phyloP scores from a whole-genome alignment of 768 basidiomycete genomes.

The Boletus sp. region DNA sequence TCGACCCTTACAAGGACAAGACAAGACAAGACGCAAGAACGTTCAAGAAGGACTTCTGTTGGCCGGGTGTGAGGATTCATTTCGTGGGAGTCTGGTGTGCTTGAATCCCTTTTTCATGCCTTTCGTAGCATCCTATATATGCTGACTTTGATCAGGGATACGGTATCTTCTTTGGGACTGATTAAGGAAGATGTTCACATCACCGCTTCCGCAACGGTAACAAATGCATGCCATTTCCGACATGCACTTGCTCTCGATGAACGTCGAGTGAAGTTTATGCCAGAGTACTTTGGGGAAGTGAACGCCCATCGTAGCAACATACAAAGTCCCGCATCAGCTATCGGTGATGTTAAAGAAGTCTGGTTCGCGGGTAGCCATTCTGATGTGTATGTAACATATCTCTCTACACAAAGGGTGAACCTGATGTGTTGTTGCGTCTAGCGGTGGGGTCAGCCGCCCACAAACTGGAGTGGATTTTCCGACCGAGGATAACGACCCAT shows the following conservation, averaged over 20 bases:
- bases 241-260: constrained; percentile 17
- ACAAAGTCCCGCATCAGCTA: neutral
- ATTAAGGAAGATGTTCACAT: constrained; percentile 1
- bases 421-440: neutral
- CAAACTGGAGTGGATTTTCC: no score
- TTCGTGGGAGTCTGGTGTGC: constrained; percentile 36
- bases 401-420: neutral
- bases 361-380: constrained; percentile 13
- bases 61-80: constrained; percentile 26
- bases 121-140: neutral
- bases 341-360: constrained; percentile 9
- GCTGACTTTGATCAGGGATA: constrained; percentile 6
- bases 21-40: neutral
- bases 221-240: constrained; percentile 14
- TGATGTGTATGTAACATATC: constrained; percentile 5
- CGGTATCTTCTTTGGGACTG: constrained; percentile 12
- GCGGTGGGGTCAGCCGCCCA: neutral
- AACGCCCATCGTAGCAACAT: neutral
- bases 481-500: neutral
- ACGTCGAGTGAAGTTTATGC: constrained; percentile 14
- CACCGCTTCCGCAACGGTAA: constrained; percentile 4
- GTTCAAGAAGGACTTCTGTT: constrained; percentile 32
- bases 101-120: neutral
- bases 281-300: constrained; percentile 11
- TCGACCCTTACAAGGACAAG: constrained; percentile 24